Evolutionary conservation across 2,329 filamentous ascomycete genomes (phyloP), one percentile per base, ranked within the genome.

Genomic region (Exophiala sideris): DNA sequence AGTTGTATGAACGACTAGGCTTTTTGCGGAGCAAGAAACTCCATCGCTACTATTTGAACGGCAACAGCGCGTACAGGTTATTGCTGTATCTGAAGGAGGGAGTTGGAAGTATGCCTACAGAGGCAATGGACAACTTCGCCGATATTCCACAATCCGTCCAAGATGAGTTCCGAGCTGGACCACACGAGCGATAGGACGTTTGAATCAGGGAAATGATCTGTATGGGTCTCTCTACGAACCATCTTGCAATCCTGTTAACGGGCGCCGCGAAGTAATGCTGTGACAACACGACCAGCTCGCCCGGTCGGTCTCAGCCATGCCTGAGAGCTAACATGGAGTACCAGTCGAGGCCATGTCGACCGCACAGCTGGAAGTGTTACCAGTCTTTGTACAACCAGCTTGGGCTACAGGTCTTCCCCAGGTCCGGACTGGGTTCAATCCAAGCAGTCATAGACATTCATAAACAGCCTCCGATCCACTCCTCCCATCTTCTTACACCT

Each of bases 1-100:
- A 90, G 61, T 76, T 99, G 8, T 99, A 99, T 71, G 92, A 99
- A 71, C 80, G 91, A 1, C 78, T 99, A 6, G 94, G 94, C 0
- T 99, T 99, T 67, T 72, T 97, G 18, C 80, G 92, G 48, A 95
- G 89, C 56, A 99, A 99, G 73, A 88, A 91, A 57, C 73, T 99
- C 49, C 91, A 97, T 71, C 81, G 94, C 40, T 99, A 99, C 68
- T 99, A 99, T 65, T 76, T 99, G 38, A 99, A 97, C 67, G 94
- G 94, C 9, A 99, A 90, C 68, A 95, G 91, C 52, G 94, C 94
- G 1, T 99, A 94, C 70, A 81, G 94, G 39, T 76, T 99, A 48
- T 85, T 97, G 5, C 72, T 99, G 35, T 86, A 91, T 59, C 74
- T 96, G 48, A 91, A 87, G 67, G 76, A 79, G 59, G 79, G 79